Evolutionary conservation across 176 grass and related monocot species (phyloP), one percentile per base, ranked within the genome.

Genomic region (Avena atlantica): DNA sequence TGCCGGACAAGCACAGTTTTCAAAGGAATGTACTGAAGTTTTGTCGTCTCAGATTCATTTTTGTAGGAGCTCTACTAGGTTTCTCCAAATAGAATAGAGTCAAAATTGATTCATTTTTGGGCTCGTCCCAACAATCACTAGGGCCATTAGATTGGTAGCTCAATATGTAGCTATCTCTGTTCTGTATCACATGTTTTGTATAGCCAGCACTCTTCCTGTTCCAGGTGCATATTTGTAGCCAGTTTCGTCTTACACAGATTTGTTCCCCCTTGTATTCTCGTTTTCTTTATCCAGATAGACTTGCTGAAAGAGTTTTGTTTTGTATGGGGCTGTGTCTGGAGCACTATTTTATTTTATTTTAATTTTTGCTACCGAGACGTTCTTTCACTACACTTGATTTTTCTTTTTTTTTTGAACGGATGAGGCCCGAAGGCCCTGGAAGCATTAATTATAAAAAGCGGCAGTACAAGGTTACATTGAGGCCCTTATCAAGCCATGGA

Each of bases 1-100:
- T 97, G 97, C 78, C 77, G 97, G 66, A 99, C 97, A 49, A 99
- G 94, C 77, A 92, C 97, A 11, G 93, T 99, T 50, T 99, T 99
- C 76, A 99, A 97, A 94, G 97, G 97, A 83, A 99, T 97, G 94
- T 99, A 99, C 81, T 97, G 85, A 97, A 50, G 68, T 78, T 86
- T 73, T 34, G 37, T 17, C 56, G 23, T 34, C 36, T 19, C 61
- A 9, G 23, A 85, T 23, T 15, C 24, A 0, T 81, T 15, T 79
- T 84, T 40, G n/a, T 78, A 88, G 90, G 78, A 86, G 23, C 5
- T 82, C 23, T 21, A 56, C 81, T 91, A 91, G 90, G 63, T 71
- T 88, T 78, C 55, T 73, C 59, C 17, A 48, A 29, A 78, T 88
- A 88, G 86, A 77, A 71, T 85, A 61, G 84, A 88, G 90, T 70